Evolutionary conservation across 371 early-diverging fungal genomes (phyloP), one percentile per base, ranked within the genome.

Genomic region (Rhizopus sp.): DNA sequence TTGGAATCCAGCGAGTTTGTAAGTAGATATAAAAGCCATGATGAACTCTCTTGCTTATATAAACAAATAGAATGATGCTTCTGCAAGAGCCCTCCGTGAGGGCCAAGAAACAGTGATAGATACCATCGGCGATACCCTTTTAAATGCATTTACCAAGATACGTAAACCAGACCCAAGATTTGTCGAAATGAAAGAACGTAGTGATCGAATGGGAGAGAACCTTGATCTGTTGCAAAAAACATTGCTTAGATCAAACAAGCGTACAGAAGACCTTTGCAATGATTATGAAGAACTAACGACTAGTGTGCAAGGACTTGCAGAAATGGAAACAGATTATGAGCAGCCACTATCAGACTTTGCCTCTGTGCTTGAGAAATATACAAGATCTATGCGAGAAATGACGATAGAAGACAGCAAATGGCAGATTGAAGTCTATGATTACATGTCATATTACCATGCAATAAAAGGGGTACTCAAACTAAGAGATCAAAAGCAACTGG

Each of bases 401-500:
- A 62, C 61, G 0, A 8, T 32, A 5, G 58, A 60, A 64, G 97
- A 96, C 46, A 68, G 72, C 7, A 80, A 88, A 42, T 95, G 90
- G 71, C 66, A 92, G 37, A 77, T 84, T 39, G 88, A 91, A 57
- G 66, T 95, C 9, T 88, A 90, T 54, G 96, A 95, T 62, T 94
- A 93, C 62, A 78, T 93, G 52, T 82, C 86, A 0, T 95, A 96
- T 70, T 94, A 95, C 69, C 85, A 86, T 64, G 80, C 86, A 7
- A 90, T 93, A 45, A 92, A 93, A 78, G 93, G 87, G 64, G 64
- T 92, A 9, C 74, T 96, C 31, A 91, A 89, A 60, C 61, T 88
- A 45, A 80, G 96, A 10, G 97, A 96, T 71, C 94, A 95, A 71
- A 96, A 95, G 70, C 96, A 96, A 65, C 73, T 95, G 5, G 97